Percentiles rank a stretch among this genome's conserved stretches.
Evolutionary conservation across 805 yeast genomes (phyloP).

Genomic region (Candida pseudoglaebosa): DNA sequence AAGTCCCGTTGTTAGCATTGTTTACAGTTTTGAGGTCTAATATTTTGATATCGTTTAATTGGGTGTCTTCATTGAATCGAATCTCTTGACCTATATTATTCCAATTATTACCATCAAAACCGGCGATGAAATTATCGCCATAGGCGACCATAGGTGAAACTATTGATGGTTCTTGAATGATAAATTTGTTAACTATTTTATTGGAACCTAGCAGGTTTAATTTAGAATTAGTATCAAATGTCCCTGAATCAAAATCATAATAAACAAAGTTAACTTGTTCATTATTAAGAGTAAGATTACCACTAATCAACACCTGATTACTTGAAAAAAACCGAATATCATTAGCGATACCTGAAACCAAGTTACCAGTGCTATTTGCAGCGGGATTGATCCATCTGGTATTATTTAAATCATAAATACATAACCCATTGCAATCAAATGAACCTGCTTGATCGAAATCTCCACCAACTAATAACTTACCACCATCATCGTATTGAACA

Average conservation of each 20-base stretch:
- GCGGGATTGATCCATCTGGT: slow-evolving; percentile 51
- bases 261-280: slow-evolving; percentile 42
- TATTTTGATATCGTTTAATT: slow-evolving; percentile 44
- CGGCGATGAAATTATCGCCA: slow-evolving; percentile 32
- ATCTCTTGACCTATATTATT: slow-evolving; percentile 33
- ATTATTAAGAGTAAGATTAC: slow-evolving; percentile 47
- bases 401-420: slow-evolving; percentile 56
- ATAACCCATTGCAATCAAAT: slow-evolving; percentile 56
- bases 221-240: slow-evolving; percentile 17
- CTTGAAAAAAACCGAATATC: slow-evolving; percentile 46
- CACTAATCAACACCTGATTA: slow-evolving; percentile 40
- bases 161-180: slow-evolving; percentile 45
- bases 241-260: slow-evolving; percentile 47
- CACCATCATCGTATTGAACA: slow-evolving; percentile 27
- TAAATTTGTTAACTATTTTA: slow-evolving; percentile 33
- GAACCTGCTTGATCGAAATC: slow-evolving; percentile 57
- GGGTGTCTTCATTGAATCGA: slow-evolving; percentile 23
- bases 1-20: slow-evolving; percentile 28
- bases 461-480: slow-evolving; percentile 68
- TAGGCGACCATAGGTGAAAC: slow-evolving; percentile 36
- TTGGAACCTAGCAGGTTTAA: slow-evolving; percentile 19
- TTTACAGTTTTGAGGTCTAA: slow-evolving; percentile 31
- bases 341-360: slow-evolving; percentile 49
- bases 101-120: slow-evolving; percentile 51
- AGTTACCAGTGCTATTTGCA: slow-evolving; percentile 12